phyloP scores from a whole-genome alignment of 1,284 basidiomycete genomes.

The Cutaneotrichosporon cavernicola region DNA sequence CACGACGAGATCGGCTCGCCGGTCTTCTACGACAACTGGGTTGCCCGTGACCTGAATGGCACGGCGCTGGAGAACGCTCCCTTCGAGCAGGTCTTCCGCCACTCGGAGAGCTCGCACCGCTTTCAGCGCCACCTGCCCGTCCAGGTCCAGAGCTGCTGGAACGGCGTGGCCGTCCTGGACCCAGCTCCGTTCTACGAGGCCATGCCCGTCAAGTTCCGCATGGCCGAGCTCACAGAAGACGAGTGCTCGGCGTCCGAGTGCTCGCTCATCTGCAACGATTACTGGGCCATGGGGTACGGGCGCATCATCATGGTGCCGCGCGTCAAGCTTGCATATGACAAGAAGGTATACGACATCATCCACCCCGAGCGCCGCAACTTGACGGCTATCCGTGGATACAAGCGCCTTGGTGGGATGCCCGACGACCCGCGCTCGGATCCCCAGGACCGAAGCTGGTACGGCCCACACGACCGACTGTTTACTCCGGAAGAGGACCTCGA shows the following conservation, averaged over 20 bases:
- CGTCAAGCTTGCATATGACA: conserved; percentile 91
- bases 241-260: conserved; percentile 94
- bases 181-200: conserved; percentile 87
- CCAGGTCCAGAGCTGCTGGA: conserved; percentile 96
- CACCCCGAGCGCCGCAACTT: conserved; percentile 84
- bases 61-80: conserved; percentile 95
- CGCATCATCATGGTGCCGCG: conserved; percentile 93
- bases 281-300: conserved; percentile 88
- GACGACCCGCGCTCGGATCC: conserved; percentile 92
- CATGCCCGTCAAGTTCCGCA: conserved; percentile 84
- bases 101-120: conserved; percentile 67
- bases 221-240: conserved; percentile 73
- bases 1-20: conserved; percentile 87
- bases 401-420: conserved; percentile 81
- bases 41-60: conserved; percentile 93
- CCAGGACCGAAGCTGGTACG: conserved; percentile 88
- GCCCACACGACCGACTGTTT: conserved; percentile 89
- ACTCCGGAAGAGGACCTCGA: conserved; percentile 76
- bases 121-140: conserved; percentile 88
- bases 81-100: conserved; percentile 87
- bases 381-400: conserved; percentile 88
- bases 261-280: conserved; percentile 85
- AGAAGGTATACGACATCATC: conserved; percentile 88
- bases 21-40: conserved; percentile 98
- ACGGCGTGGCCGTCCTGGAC: conserved; percentile 88